Conservation (phyloP, 140 eudicot species). For the Stevia rebaudiana region DNA sequence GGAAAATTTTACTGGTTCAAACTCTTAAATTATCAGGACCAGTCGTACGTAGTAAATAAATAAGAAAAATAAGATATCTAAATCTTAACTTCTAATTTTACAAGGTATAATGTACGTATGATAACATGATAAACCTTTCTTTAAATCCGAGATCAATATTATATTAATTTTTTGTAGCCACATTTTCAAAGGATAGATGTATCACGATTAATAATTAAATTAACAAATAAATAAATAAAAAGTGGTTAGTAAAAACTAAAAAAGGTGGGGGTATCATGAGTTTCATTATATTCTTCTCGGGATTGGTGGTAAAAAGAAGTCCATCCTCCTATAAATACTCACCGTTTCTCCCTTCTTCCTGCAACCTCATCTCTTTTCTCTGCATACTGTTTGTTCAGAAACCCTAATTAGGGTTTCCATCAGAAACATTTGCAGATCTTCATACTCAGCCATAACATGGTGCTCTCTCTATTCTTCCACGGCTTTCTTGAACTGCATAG, state of each 20-base stretch:
- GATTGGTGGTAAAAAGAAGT: conserved; percentile 82
- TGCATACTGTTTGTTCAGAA: conserved; percentile 6
- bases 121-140: too few relatives aligned
- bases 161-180: too few relatives aligned
- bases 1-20: too few relatives aligned
- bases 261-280: conserved; percentile 27
- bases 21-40: too few relatives aligned
- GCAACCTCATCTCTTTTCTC: not conserved
- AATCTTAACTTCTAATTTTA: too few relatives aligned
- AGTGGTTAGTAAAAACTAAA: conserved; percentile 17
- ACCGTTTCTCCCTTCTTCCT: conserved; percentile 25
- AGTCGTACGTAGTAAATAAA: too few relatives aligned
- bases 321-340: conserved; percentile 49
- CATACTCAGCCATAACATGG: conserved; percentile 24
- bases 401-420: conserved; percentile 41
- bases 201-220: too few relatives aligned
- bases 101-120: too few relatives aligned
- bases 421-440: not conserved
- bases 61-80: too few relatives aligned
- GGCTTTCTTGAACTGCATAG: conserved; percentile 89
- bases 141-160: too few relatives aligned
- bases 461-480: conserved; percentile 66
- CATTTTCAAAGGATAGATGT: too few relatives aligned
- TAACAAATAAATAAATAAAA: not conserved
- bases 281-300: conserved; percentile 72